Conservation (phyloP, 2,329 filamentous ascomycete genomes). For the Incumbomyces delicatus region DNA sequence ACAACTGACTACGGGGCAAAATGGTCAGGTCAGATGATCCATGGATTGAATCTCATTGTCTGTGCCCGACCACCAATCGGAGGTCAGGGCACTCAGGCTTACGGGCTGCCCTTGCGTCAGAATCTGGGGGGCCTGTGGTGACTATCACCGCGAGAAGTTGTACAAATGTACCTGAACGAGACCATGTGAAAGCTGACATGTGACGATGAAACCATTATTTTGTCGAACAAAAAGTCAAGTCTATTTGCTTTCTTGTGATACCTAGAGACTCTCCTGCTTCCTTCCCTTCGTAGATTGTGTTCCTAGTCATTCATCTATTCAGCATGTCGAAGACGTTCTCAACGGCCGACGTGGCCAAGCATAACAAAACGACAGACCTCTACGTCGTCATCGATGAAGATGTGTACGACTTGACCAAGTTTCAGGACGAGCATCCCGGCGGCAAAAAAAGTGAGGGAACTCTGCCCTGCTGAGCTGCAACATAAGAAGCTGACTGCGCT, state of each 20-base stretch:
- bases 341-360: constrained; percentile 73
- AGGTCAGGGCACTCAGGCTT: not conserved
- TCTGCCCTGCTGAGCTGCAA: not conserved
- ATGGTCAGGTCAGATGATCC: not conserved
- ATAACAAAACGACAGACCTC: constrained; percentile 77
- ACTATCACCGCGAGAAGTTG: not conserved
- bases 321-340: constrained; percentile 84
- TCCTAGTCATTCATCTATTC: not conserved
- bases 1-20: not conserved
- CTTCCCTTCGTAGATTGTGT: constrained; percentile 3
- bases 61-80: not conserved
- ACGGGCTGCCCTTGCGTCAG: not conserved
- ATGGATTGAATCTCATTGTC: not conserved
- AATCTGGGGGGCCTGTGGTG: constrained; percentile 4
- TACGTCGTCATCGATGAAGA: constrained; percentile 91
- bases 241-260: not conserved
- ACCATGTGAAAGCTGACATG: constrained; percentile 8
- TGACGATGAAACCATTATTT: not conserved
- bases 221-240: not conserved
- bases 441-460: constrained; percentile 55
- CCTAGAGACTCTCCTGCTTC: not conserved
- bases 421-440: constrained; percentile 78
- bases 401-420: constrained; percentile 88
- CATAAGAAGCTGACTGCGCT: constrained; percentile 12
- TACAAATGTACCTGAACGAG: constrained; percentile 4